These are phyloP conservation scores for Litsea cubeba DNA, from an alignment of 164 flowering plant species.

Conservation along the genomic window DNA sequence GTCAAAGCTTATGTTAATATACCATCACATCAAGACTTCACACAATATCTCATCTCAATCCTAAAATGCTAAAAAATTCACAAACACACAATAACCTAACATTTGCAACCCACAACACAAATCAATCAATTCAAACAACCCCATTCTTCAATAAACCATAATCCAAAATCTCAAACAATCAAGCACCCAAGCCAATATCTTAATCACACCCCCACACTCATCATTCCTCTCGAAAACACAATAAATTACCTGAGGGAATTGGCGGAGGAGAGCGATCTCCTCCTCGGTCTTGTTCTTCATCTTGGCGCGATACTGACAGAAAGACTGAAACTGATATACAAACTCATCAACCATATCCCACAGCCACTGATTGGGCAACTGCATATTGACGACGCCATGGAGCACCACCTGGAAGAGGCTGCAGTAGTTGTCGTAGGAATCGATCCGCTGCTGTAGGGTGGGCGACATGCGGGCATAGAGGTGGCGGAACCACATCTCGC, in stretches of 20 bases:
- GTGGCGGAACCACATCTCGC: slow-evolving; percentile 98
- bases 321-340: slow-evolving; percentile 95
- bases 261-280: slow-evolving; percentile 74
- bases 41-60: too few relatives aligned
- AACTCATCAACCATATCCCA: slow-evolving; percentile 99
- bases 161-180: too few relatives aligned
- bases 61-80: too few relatives aligned
- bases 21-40: too few relatives aligned
- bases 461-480: slow-evolving; percentile 76
- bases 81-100: too few relatives aligned
- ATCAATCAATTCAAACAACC: too few relatives aligned
- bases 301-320: slow-evolving; percentile 93
- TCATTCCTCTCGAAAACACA: not conserved
- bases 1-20: too few relatives aligned
- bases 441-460: slow-evolving; percentile 72
- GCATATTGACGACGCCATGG: slow-evolving; percentile 96
- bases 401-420: slow-evolving; percentile 81
- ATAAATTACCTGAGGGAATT: slow-evolving; percentile 60
- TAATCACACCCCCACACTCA: not conserved
- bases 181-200: too few relatives aligned
- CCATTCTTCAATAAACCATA: too few relatives aligned
- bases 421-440: slow-evolving; percentile 93
- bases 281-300: slow-evolving; percentile 92
- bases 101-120: too few relatives aligned
- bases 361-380: slow-evolving; percentile 96